Percentiles rank a stretch among this genome's conserved stretches.
Conservation (phyloP, 257 asterid species). For the Solanum medicagineum region DNA sequence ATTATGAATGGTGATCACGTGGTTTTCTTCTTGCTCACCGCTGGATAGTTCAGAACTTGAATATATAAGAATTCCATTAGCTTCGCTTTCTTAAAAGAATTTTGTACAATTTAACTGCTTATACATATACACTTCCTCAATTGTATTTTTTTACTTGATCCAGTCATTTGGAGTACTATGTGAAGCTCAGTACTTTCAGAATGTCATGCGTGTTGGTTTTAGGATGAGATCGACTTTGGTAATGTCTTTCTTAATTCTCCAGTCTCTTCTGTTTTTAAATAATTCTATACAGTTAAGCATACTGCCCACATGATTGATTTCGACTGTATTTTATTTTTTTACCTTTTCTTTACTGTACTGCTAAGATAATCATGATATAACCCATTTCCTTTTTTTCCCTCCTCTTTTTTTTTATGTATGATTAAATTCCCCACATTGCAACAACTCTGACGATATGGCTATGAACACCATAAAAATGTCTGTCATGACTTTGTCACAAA, state of each 20-base stretch:
- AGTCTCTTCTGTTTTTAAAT: background rate
- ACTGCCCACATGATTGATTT: background rate
- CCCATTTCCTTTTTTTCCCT: background rate
- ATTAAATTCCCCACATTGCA: background rate
- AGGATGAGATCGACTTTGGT: slow-evolving; percentile 86
- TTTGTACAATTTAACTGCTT: background rate
- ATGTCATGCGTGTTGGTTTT: slow-evolving; percentile 92
- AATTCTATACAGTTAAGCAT: background rate
- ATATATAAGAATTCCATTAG: background rate
- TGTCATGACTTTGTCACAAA: background rate
- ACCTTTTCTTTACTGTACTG: background rate
- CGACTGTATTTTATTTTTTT: background rate
- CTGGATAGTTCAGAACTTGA: background rate
- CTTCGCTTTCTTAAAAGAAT: background rate
- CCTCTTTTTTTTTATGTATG: background rate
- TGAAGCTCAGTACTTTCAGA: slow-evolving; percentile 90
- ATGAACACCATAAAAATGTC: background rate
- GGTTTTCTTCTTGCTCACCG: background rate
- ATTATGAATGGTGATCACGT: background rate
- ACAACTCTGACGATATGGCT: background rate
- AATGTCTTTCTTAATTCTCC: slow-evolving; percentile 1
- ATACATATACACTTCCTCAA: background rate
- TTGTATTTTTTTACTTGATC: slow-evolving; percentile 6
- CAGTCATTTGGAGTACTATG: slow-evolving; percentile 81
- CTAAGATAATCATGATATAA: background rate